Percentiles rank a stretch among this genome's conserved stretches.
Conservation (phyloP, 2,329 filamentous ascomycete species). For the Cercospora beticola region DNA sequence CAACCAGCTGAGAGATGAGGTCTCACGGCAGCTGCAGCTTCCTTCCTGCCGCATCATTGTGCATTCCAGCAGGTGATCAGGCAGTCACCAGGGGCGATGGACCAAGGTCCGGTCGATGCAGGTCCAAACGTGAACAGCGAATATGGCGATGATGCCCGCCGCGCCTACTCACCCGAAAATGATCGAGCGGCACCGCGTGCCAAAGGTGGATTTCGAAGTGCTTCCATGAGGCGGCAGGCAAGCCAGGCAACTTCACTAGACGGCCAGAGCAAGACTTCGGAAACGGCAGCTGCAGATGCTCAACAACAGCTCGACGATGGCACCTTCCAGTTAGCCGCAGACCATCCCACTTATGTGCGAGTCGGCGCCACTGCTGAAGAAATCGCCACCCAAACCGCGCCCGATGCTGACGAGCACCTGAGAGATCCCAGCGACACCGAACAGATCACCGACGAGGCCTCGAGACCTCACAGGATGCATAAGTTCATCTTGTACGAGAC, state of each 20-base stretch:
- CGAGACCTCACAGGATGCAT: constrained; percentile 63
- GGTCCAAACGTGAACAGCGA: constrained; percentile 29
- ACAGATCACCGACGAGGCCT: constrained; percentile 22
- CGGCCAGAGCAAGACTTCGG: neutral
- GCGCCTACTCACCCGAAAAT: constrained; percentile 23
- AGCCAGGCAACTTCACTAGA: neutral
- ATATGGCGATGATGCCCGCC: constrained; percentile 24
- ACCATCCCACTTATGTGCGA: constrained; percentile 29
- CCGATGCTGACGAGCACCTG: constrained; percentile 29
- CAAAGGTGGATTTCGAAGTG: constrained; percentile 8
- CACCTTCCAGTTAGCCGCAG: constrained; percentile 18
- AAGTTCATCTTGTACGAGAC: constrained; percentile 98
- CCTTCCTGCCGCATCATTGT: constrained; percentile 10
- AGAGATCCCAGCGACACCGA: constrained; percentile 15
- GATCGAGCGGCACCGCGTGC: constrained; percentile 15
- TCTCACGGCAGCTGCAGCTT: constrained; percentile 14
- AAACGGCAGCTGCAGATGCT: neutral
- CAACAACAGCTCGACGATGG: constrained; percentile 6
- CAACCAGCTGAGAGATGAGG: constrained; percentile 7
- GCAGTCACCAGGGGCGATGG: constrained; percentile 25
- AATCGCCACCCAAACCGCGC: constrained; percentile 23
- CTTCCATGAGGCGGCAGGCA: constrained; percentile 9
- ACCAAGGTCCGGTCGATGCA: constrained; percentile 35
- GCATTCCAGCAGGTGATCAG: constrained; percentile 5
- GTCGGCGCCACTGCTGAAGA: constrained; percentile 35